Conservation (phyloP, 352 stramenopile genomes). For the Globisporangium uncinulatum region DNA sequence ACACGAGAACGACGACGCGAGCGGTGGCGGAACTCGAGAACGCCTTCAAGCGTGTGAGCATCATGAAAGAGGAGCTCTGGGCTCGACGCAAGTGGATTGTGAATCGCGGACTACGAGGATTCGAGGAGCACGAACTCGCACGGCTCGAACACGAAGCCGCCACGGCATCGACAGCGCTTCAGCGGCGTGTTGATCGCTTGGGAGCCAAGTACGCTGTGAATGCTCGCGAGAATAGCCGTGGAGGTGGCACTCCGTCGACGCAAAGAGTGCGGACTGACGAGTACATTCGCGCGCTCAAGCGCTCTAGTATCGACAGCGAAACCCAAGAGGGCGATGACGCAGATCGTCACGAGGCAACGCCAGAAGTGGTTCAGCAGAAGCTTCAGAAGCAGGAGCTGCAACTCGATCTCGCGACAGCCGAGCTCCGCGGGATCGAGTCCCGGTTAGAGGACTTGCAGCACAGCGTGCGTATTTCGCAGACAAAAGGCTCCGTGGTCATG, state of each 20-base stretch:
- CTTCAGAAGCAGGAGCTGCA: conserved; percentile 21
- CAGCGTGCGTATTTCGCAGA: conserved; percentile 21
- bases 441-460: conserved; percentile 28
- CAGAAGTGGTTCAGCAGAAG: conserved; percentile 9
- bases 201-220: conserved; percentile 7
- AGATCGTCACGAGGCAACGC: not conserved
- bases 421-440: conserved; percentile 16
- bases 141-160: conserved; percentile 10
- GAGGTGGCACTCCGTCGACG: not conserved
- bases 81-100: conserved; percentile 26
- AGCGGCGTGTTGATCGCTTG: conserved; percentile 7
- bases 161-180: conserved; percentile 2
- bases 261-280: conserved; percentile 5
- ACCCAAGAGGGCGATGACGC: not conserved
- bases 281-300: not conserved
- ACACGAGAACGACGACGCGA: conserved; percentile 10
- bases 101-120: conserved; percentile 16
- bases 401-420: conserved; percentile 18
- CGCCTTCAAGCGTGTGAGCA: conserved; percentile 31
- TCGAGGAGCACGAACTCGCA: conserved; percentile 26
- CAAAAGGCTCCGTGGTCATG: conserved; percentile 31
- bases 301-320: not conserved
- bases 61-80: conserved; percentile 45
- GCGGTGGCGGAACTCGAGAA: conserved; percentile 30
- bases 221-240: conserved; percentile 18